A percentile compares a stretch with the other conserved stretches of the same genome.
Evolutionary conservation across 2,329 filamentous ascomycete species (phyloP).

Genomic region (Trichoderma koningiopsis): DNA sequence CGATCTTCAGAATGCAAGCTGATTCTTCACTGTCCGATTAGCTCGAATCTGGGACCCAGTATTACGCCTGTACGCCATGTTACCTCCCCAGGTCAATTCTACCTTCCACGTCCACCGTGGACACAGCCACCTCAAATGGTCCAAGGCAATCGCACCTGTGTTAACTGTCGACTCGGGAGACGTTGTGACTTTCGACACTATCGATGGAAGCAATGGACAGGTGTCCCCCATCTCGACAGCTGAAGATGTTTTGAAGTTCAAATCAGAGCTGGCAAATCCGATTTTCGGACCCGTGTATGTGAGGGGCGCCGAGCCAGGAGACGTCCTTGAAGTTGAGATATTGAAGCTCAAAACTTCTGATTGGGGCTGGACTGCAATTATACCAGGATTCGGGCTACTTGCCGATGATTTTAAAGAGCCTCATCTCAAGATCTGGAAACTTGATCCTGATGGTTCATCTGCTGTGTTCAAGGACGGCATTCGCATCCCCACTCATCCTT

Average conservation of each 20-base stretch:
- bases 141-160: constrained; percentile 5
- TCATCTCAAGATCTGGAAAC: constrained; percentile 1
- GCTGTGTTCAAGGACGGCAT: constrained; percentile 14
- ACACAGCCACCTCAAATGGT: constrained; percentile 15
- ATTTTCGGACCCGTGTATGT: constrained; percentile 11
- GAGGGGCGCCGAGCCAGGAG: constrained; percentile 3
- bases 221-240: background rate
- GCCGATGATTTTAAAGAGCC: background rate
- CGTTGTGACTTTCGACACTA: constrained; percentile 6
- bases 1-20: background rate
- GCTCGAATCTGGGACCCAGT: background rate
- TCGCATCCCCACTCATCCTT: constrained; percentile 11
- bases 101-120: constrained; percentile 6
- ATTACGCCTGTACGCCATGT: background rate
- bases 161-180: constrained; percentile 9
- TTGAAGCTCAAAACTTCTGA: constrained; percentile 1
- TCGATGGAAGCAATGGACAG: constrained; percentile 14
- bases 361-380: constrained; percentile 15
- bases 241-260: constrained; percentile 1
- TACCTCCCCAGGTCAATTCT: background rate
- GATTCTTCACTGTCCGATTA: background rate
- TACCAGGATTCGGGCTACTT: constrained; percentile 7
- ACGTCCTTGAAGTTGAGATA: constrained; percentile 10
- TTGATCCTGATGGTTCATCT: background rate
- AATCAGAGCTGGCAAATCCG: constrained; percentile 2